Evolutionary conservation across 495 filamentous ascomycete genomes (phyloP), one percentile per base, ranked within the genome.

Genomic region (Niebla homalea): DNA sequence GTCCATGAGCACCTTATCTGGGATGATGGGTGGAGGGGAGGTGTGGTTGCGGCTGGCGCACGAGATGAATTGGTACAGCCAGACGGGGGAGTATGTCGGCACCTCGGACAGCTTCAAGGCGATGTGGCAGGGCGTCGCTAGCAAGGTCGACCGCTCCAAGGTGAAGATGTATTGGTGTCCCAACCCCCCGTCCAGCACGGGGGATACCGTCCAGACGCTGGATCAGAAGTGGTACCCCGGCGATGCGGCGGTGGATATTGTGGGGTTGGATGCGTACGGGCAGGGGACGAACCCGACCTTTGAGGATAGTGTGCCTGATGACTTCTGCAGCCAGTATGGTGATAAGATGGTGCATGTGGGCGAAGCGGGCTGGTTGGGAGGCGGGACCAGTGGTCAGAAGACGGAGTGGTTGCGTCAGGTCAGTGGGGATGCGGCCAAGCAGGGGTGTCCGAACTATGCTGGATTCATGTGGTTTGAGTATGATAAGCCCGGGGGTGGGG

Each of bases 401-500:
- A n/a, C 15, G 11, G 42, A 55, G 36, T 55, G 53, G 48, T n/a
- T 51, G 11, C 18, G 19, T 6, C 48, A 55, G 43, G 43, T 51
- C 1, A 43, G 19, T 19, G 16, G 25, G 1, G 21, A 4, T 42
- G 36, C 38, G 20, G 49, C 32, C 25, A 40, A 26, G 42, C 15
- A 25, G 20, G 18, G 29, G 22, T 55, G 48, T 48, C 15, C 26
- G 41, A 36, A 39, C 11, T 50, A 54, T 21, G 44, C 41, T 21
- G 53, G 48, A 1, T 51, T 55, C 26, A 41, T 35, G 10, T 55
- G 53, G 48, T 51, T 55, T 23, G 53, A 55, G 19, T 52, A 55
- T 26, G 23, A 47, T 22, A 46, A 48, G 25, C 46, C 23, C 11
- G 14, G 45, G 22, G 14, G 21, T 36, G 45, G 45, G 26, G 29